Conservation (phyloP, 805 yeast species). For the Saccharomyces mikatae region DNA sequence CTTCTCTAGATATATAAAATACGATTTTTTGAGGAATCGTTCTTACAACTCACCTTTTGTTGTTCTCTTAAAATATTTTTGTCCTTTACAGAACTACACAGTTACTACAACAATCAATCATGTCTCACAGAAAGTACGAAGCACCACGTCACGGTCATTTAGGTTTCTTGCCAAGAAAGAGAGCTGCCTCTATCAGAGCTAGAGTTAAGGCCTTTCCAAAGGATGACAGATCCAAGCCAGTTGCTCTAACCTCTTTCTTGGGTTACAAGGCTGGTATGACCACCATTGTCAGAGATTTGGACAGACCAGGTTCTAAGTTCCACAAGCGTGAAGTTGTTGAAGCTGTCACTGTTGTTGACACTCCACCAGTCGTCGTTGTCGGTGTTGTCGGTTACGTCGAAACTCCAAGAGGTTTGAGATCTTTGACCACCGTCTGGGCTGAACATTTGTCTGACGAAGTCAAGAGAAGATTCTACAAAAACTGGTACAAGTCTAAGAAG, state of each 20-base stretch:
- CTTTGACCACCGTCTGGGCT: constrained; percentile 99
- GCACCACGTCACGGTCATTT: constrained; percentile 99
- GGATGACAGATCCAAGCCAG: constrained; percentile 96
- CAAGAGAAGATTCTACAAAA: constrained; percentile 99
- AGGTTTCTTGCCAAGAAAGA: constrained; percentile 99
- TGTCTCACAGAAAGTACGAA: constrained; percentile 99
- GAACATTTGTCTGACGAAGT: constrained; percentile 99
- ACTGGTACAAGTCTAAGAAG: constrained; percentile 99
- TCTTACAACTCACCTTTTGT: neutral
- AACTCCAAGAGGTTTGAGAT: constrained; percentile 99
- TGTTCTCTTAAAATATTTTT: too few relatives aligned
- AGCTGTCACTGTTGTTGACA: constrained; percentile 98
- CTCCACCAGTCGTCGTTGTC: constrained; percentile 97
- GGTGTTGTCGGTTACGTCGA: constrained; percentile 99
- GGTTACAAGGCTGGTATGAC: constrained; percentile 99
- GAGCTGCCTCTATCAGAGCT: constrained; percentile 97
- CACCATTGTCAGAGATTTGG: constrained; percentile 98
- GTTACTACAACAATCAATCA: constrained; percentile 24
- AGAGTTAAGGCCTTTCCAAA: constrained; percentile 99
- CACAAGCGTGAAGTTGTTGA: constrained; percentile 99
- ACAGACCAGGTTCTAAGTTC: constrained; percentile 99
- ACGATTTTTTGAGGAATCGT: neutral
- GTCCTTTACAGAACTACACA: neutral
- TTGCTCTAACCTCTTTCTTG: constrained; percentile 97
- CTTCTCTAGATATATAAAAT: neutral